phyloP scores from a whole-genome alignment of 352 stramenopile species.

The Globisporangium mamillatum region DNA sequence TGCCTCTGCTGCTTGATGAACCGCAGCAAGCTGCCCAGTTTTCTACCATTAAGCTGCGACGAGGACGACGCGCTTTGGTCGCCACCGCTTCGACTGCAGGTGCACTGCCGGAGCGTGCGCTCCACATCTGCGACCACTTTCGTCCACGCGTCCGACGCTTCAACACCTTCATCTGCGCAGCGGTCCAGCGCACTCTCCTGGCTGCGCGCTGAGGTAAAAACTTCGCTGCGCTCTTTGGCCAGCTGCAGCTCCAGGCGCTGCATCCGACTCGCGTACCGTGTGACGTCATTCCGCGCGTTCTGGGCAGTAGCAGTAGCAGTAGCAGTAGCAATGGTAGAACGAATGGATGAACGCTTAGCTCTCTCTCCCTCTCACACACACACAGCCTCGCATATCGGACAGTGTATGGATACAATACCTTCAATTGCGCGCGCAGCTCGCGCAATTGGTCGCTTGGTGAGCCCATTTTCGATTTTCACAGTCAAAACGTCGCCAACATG shows the following conservation, averaged over 20 bases:
- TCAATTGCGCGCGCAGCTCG: constrained; percentile 10
- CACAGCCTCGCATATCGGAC: background rate
- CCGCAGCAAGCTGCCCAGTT: constrained; percentile 9
- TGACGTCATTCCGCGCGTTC: constrained; percentile 27
- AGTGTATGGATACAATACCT: background rate
- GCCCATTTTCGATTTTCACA: background rate
- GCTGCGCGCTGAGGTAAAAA: background rate
- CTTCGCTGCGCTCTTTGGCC: constrained; percentile 9
- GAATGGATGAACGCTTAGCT: too few species aligned
- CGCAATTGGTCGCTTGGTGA: constrained; percentile 1
- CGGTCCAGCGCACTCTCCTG: background rate
- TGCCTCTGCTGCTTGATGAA: constrained; percentile 20
- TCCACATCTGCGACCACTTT: constrained; percentile 4
- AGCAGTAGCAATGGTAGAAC: background rate
- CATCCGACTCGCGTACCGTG: constrained; percentile 23
- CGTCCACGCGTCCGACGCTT: background rate
- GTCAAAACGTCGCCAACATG: background rate
- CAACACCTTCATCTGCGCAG: background rate
- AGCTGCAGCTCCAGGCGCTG: constrained; percentile 24
- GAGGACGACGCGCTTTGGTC: background rate
- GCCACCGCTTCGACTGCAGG: background rate
- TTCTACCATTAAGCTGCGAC: background rate
- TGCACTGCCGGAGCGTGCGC: background rate
- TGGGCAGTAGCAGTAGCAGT: background rate
- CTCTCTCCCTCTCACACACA: background rate